Evolutionary conservation across 106 monocot genomes (phyloP).

Genomic region (Iris macrosiphon): DNA sequence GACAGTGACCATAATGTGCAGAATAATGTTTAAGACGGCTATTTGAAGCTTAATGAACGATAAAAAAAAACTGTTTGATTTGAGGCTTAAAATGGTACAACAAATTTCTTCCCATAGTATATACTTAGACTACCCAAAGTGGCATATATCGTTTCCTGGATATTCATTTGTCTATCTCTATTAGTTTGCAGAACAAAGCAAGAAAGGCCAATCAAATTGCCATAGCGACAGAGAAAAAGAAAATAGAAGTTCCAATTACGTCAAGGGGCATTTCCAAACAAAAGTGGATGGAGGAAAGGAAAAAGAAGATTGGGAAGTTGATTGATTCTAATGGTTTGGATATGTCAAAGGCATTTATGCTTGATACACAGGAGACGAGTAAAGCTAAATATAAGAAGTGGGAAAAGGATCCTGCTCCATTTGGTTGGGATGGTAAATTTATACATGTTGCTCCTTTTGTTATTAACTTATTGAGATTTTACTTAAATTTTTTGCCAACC

Average conservation of each 20-base stretch:
- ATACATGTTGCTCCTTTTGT: too few species aligned
- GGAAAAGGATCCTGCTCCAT: slow-evolving; percentile 98
- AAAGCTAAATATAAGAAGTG: slow-evolving; percentile 96
- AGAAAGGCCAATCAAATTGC: slow-evolving; percentile 91
- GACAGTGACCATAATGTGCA: slow-evolving; percentile 12
- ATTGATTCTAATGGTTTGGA: slow-evolving; percentile 96
- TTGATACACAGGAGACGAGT: slow-evolving; percentile 91
- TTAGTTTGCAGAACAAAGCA: slow-evolving; percentile 71
- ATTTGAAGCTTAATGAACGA: slow-evolving; percentile 63
- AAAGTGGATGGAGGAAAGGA: slow-evolving; percentile 95
- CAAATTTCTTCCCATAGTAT: too few species aligned
- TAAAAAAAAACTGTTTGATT: slow-evolving; percentile 82
- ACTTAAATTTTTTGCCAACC: too few species aligned
- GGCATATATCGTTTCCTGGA: too few species aligned
- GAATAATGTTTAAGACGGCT: slow-evolving; percentile 34
- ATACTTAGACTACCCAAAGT: too few species aligned
- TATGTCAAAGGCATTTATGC: slow-evolving; percentile 94
- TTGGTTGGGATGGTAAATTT: slow-evolving; percentile 93
- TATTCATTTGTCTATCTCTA: background rate
- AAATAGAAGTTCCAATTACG: slow-evolving; percentile 61
- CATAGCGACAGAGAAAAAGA: slow-evolving; percentile 82
- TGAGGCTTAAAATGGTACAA: slow-evolving; percentile 84
- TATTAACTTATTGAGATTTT: too few species aligned
- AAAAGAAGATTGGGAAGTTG: slow-evolving; percentile 93
- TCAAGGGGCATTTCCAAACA: slow-evolving; percentile 89